Evolutionary conservation across 148 eudicot genomes (phyloP).

Genomic region (Nepenthes gracilis): DNA sequence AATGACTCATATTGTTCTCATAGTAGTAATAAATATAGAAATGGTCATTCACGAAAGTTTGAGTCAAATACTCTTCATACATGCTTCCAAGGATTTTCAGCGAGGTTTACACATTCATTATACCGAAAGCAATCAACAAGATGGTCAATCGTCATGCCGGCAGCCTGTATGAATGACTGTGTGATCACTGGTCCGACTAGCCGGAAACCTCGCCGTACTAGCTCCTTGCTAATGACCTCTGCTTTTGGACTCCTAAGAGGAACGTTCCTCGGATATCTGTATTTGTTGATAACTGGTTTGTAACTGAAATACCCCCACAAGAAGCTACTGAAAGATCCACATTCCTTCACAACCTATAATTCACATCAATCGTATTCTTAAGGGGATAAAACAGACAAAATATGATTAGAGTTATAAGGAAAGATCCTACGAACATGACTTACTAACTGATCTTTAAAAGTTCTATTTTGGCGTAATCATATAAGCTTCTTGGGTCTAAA

Average conservation of each 20-base stretch:
- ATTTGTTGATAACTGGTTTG: slow-evolving; percentile 77
- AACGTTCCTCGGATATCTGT: slow-evolving; percentile 73
- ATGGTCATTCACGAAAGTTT: no score
- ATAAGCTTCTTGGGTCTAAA: no score
- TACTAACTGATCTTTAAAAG: no score
- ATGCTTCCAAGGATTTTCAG: slow-evolving; percentile 95
- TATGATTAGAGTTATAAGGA: neutral
- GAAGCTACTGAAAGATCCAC: slow-evolving; percentile 86
- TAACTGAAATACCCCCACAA: slow-evolving; percentile 79
- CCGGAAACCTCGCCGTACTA: slow-evolving; percentile 64
- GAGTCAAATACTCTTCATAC: slow-evolving; percentile 11
- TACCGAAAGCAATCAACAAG: slow-evolving; percentile 86
- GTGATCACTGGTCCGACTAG: slow-evolving; percentile 89
- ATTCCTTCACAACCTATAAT: slow-evolving; percentile 53
- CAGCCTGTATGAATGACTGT: slow-evolving; percentile 90
- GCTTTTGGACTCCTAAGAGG: slow-evolving; percentile 89
- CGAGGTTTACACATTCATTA: slow-evolving; percentile 67
- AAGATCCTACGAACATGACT: no score
- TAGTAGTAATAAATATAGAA: no score
- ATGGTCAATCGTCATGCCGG: slow-evolving; percentile 95
- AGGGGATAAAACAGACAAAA: neutral
- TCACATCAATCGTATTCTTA: neutral
- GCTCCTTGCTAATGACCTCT: slow-evolving; percentile 80
- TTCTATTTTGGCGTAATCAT: no score
- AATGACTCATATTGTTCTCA: no score